Base-by-base conservation (phyloP, 2,329 filamentous ascomycete species). In the Cephalotrichum gorgonifer region DNA sequence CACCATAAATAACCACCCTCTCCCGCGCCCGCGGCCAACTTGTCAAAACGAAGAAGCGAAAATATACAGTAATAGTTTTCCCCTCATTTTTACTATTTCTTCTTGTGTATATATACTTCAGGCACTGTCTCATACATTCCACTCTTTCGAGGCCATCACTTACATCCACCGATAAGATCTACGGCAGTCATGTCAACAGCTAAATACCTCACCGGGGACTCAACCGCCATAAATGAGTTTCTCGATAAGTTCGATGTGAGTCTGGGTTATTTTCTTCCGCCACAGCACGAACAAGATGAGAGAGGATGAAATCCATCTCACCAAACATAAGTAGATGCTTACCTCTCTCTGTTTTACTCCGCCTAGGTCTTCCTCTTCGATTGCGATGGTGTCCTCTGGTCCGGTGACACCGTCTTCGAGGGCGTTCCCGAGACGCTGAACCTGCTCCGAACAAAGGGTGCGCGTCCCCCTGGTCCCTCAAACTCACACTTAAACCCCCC, bases 351-450 rank as follows among this genome's bases (percentile, higher is more conserved):
- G 43, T 28, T 31, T 38, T 23, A 43, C 25, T 50, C 53, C 28
- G 46, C 25, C n/a, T 52, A 51, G 57, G 95, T 87, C 31, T 97
- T 98, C 62, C 74, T 98, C 12, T 88, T 98, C 60, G 93, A 98
- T 64, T 98, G 93, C 69, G 93, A 98, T 79, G 93, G 91, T 62
- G 93, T 98, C 33, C 74, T 98, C 52, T 98, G 93, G 93, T 95
- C 90, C 15, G 93, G 93, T 45, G 88, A 96, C 62, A 84, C 91
- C 63, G 73, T 95, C 11, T 96, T 93, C 57, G 83, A 88, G 14
- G 86, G 85, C 48, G 83, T 89, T 5, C 84, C 87, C 4, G 88
- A 96, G 67, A 95, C 89, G 0, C 70, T 98, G 33, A 79, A 88
- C 53, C 75, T 95, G 67, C 72, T 98, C 54, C 83, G 88, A 60